Conservation (phyloP, 306 rosid genomes). For the Oemleria cerasiformis region DNA sequence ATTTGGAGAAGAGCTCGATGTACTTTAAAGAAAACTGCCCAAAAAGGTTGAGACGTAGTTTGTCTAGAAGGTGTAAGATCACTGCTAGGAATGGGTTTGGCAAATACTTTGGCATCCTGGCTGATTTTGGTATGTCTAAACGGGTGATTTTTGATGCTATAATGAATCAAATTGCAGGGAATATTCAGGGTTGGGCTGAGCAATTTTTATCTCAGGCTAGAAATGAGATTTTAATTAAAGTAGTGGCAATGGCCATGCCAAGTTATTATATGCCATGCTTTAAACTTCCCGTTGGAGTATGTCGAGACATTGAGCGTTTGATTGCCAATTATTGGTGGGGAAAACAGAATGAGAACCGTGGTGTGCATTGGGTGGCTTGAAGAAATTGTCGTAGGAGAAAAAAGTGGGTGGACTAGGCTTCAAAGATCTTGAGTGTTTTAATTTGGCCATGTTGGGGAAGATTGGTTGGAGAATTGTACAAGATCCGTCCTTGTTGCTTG, state of each 20-base stretch:
- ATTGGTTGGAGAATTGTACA: background rate
- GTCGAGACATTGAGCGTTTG: no score
- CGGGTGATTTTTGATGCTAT: background rate
- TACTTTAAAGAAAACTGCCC: background rate
- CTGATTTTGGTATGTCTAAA: background rate
- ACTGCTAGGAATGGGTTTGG: background rate
- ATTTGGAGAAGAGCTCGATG: background rate
- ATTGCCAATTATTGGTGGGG: no score
- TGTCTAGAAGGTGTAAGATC: background rate
- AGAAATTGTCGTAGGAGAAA: no score
- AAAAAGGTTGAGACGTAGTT: background rate
- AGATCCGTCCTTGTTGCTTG: background rate
- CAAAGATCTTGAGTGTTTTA: no score
- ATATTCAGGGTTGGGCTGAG: background rate
- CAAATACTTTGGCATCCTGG: background rate
- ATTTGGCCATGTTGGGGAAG: background rate
- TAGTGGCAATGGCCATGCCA: background rate
- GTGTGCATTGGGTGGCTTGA: background rate
- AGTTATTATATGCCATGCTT: background rate
- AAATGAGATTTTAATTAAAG: background rate
- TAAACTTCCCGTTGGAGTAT: no score
- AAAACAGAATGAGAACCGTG: background rate
- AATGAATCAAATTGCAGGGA: background rate
- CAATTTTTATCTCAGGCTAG: background rate
- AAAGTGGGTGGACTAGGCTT: background rate